These are phyloP conservation scores for Phytophthora cajani DNA, from an alignment of 352 stramenopile genomes.

Conservation along the genomic window DNA sequence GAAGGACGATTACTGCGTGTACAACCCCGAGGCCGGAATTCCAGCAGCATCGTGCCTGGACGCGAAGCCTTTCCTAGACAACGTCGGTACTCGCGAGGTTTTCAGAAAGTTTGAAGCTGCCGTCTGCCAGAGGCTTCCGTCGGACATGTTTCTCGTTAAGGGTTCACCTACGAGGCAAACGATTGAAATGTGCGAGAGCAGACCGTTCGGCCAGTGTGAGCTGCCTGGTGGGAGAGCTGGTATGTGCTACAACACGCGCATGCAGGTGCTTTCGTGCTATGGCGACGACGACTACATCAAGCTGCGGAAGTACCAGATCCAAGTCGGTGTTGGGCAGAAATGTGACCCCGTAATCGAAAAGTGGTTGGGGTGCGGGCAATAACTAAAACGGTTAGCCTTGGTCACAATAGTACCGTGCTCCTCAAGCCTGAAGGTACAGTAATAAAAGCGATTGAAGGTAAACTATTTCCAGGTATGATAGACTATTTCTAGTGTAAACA, in stretches of 20 bases:
- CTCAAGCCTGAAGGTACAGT: too few species aligned
- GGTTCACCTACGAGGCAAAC: constrained; percentile 8
- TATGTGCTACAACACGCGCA: constrained; percentile 33
- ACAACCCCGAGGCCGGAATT: constrained; percentile 10
- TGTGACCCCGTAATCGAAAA: constrained; percentile 22
- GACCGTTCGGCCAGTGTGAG: constrained; percentile 24
- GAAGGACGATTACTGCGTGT: constrained; percentile 21
- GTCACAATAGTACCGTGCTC: too few species aligned
- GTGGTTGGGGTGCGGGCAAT: constrained; percentile 20
- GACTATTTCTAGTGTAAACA: too few species aligned
- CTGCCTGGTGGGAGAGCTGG: constrained; percentile 6
- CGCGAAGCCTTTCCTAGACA: constrained; percentile 19
- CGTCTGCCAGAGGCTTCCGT: constrained; percentile 22
- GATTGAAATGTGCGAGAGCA: constrained; percentile 33
- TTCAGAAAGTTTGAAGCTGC: constrained; percentile 16
- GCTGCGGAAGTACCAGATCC: constrained; percentile 26
- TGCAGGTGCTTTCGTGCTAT: constrained; percentile 33
- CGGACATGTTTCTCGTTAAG: constrained; percentile 8
- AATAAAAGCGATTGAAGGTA: neutral
- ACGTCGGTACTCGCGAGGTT: constrained; percentile 11
- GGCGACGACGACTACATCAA: constrained; percentile 28
- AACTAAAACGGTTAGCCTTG: too few species aligned
- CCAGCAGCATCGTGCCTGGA: constrained; percentile 18
- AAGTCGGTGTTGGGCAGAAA: constrained; percentile 9
- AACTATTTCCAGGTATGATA: neutral